These are phyloP conservation scores for Fusarium albosuccineum DNA, from an alignment of 2,329 filamentous ascomycete genomes.

Conservation along the genomic window DNA sequence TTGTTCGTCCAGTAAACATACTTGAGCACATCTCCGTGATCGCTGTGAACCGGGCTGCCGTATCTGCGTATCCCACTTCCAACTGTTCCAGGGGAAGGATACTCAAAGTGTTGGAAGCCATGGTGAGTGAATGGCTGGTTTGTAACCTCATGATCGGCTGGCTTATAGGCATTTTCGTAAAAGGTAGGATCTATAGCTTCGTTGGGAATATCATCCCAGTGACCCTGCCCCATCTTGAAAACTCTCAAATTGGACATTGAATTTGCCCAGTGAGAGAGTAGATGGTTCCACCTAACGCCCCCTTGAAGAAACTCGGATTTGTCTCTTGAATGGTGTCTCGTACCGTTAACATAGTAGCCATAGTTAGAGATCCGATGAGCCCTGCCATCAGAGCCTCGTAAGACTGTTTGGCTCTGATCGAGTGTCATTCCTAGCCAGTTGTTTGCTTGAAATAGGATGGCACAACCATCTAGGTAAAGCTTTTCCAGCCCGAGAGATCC, in stretches of 20 bases:
- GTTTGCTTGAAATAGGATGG: conserved; percentile 43
- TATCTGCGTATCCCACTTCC: conserved; percentile 8
- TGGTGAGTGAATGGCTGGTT: background rate
- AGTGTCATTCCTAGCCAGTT: background rate
- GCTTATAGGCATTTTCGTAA: background rate
- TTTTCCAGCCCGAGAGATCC: conserved; percentile 51
- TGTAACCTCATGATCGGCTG: background rate
- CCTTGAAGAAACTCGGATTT: background rate
- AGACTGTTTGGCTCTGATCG: background rate
- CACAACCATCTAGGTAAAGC: conserved; percentile 58
- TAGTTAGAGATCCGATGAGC: background rate
- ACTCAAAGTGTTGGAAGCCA: conserved; percentile 15
- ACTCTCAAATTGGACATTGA: conserved; percentile 5
- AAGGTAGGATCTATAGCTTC: background rate
- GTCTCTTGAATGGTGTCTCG: rapidly evolving
- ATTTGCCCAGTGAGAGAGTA: conserved; percentile 17
- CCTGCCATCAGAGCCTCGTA: background rate
- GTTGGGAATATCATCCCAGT: background rate
- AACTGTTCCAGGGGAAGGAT: background rate
- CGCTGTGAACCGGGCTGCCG: background rate
- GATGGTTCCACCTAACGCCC: conserved; percentile 9
- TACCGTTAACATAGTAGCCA: background rate
- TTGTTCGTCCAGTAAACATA: background rate
- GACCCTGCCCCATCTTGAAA: conserved; percentile 14
- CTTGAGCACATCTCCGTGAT: background rate